Percentiles rank a stretch among this genome's conserved stretches.
These are phyloP conservation scores for Manihot esculenta DNA, from an alignment of 441 rosid genomes.

Conservation along the genomic window DNA sequence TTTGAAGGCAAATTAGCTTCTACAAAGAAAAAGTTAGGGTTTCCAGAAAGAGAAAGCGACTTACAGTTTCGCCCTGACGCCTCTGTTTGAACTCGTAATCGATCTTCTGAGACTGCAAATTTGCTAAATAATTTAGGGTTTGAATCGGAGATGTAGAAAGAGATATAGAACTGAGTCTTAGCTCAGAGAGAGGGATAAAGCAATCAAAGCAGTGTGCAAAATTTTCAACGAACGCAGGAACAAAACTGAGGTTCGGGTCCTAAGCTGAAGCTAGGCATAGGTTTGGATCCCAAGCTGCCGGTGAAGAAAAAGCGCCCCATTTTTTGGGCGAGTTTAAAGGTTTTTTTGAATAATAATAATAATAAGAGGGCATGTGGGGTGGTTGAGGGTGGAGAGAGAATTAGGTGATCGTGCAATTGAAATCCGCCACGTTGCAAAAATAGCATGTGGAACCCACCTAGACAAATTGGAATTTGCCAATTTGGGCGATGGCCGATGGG, in stretches of 20 bases:
- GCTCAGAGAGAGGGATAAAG: conserved; percentile 31
- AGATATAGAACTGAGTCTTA: conserved; percentile 9
- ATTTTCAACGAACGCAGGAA: conserved; percentile 64
- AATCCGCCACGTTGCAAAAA: conserved; percentile 21
- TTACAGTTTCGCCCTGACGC: conserved; percentile 35
- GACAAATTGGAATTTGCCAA: not conserved
- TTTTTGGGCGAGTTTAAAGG: too few species aligned
- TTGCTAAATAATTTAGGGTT: conserved; percentile 38
- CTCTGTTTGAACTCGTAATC: conserved; percentile 31
- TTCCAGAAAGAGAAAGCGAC: conserved; percentile 30
- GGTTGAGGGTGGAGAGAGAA: conserved; percentile 7
- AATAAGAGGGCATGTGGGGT: conserved; percentile 9
- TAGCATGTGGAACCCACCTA: not conserved
- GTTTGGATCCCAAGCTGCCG: conserved; percentile 30
- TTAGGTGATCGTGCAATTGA: conserved; percentile 14
- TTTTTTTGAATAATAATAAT: too few species aligned
- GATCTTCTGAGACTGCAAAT: conserved; percentile 33
- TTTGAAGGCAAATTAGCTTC: conserved; percentile 4
- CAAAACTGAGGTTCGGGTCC: conserved; percentile 50
- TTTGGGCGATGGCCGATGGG: not conserved
- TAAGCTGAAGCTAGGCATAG: conserved; percentile 27
- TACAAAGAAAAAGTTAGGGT: conserved; percentile 37
- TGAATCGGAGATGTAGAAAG: conserved; percentile 28
- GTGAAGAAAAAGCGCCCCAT: not conserved
- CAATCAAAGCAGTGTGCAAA: conserved; percentile 47